Percentiles rank a stretch among this genome's conserved stretches.
These are phyloP conservation scores for Phytophthora sp. DNA, from an alignment of 352 stramenopile genomes.

Conservation along the genomic window DNA sequence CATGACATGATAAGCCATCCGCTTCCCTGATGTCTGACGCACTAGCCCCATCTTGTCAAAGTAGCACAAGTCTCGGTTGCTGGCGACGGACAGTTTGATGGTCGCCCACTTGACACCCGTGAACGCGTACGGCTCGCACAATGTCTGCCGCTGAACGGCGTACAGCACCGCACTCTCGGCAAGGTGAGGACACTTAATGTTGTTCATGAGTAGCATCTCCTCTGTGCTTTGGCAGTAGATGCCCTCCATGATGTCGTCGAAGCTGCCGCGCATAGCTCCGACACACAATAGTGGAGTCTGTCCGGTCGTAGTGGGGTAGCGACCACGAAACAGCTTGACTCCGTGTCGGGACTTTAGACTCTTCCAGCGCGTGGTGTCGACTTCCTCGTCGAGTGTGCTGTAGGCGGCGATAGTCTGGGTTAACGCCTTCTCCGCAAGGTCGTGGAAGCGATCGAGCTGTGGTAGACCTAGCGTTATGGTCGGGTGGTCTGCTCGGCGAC, in stretches of 20 bases:
- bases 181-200: conserved; percentile 41
- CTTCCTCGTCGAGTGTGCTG: conserved; percentile 13
- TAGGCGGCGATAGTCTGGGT: conserved; percentile 39
- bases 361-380: conserved; percentile 44
- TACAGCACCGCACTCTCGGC: conserved; percentile 48
- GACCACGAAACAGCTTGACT: conserved; percentile 45
- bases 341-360: conserved; percentile 37
- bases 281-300: conserved; percentile 32
- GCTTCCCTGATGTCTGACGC: conserved; percentile 31
- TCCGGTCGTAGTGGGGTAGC: not conserved
- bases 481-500: not conserved
- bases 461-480: not conserved
- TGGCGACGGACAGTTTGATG: conserved; percentile 36
- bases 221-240: conserved; percentile 45
- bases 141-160: conserved; percentile 29
- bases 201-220: conserved; percentile 50
- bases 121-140: conserved; percentile 43
- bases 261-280: conserved; percentile 37
- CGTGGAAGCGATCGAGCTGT: conserved; percentile 36
- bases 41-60: conserved; percentile 57
- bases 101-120: conserved; percentile 52
- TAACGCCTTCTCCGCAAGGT: conserved; percentile 25
- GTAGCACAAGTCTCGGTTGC: conserved; percentile 53
- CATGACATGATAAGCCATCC: conserved; percentile 52
- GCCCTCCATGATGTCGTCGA: conserved; percentile 57